Evolutionary conservation across 148 eudicot species (phyloP).

Genomic region (Polygonum maritimum): DNA sequence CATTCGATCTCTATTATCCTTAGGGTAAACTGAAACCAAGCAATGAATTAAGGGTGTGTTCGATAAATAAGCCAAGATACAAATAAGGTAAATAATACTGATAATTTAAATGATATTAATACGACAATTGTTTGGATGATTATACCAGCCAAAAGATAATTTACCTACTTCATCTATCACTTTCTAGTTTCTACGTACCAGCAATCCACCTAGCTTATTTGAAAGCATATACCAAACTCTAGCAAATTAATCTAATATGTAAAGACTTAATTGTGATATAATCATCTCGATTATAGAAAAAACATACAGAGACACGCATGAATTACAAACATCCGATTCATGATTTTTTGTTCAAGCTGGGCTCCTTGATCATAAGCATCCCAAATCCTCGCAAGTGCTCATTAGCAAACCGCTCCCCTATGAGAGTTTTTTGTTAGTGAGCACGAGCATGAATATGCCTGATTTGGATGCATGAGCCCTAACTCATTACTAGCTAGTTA

Average conservation of each 20-base stretch:
- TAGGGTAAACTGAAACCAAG: background rate
- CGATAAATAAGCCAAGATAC: too few species aligned
- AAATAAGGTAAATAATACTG: too few species aligned
- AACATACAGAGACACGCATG: background rate
- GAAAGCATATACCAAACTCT: background rate
- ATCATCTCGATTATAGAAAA: background rate
- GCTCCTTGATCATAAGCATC: background rate
- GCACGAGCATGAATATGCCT: constrained; percentile 10
- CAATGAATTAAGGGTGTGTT: background rate
- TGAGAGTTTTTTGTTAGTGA: constrained; percentile 15
- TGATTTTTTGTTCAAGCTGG: background rate
- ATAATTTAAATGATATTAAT: too few species aligned
- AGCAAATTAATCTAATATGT: background rate
- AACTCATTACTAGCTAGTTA: background rate
- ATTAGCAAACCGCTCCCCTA: constrained; percentile 15
- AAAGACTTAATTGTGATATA: background rate
- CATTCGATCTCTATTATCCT: background rate
- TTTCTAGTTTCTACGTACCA: background rate
- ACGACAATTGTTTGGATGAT: too few species aligned
- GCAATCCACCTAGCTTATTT: constrained; percentile 1
- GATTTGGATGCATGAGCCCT: background rate
- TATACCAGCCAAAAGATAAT: background rate
- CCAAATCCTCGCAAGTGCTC: constrained; percentile 12
- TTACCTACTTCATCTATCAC: constrained; percentile 13
- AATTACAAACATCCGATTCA: background rate